Base-by-base conservation (phyloP, 2,329 filamentous ascomycete species). In the Thermomyces lanuginosus region DNA sequence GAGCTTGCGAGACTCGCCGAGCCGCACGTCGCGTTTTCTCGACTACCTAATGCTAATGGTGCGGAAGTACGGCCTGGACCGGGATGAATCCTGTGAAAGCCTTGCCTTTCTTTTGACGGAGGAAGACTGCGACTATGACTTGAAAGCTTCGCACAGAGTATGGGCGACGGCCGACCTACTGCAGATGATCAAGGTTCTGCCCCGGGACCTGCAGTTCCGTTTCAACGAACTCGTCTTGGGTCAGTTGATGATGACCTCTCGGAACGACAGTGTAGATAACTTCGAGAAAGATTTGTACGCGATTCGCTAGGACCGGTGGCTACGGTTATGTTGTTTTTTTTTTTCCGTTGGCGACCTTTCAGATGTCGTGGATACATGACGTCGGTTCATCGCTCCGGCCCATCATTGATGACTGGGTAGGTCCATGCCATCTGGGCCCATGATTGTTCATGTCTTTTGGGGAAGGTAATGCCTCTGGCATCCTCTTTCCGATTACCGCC, bases 221-320 rank as follows among this genome's bases (percentile, higher is more conserved):
- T 56, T 53, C 34, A 49, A 48, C 30, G 53, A 57, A 30, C 44
- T 51, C 26, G 30, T 56, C 6, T 42, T 56, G 33, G 46, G 43
- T 21, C 48, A 48, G 25, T 34, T 57, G 23, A 50, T 48, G 36
- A 34, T 55, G 12, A 40, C 34, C 2, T 24, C 35, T 5, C 48
- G 49, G 6, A 38, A 52, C 16, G 39, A 44, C 5, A 46, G 47
- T 5, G 37, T 53, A 19, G 42, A 44, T 17, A 33, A 31, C 3
- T 55, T 56, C 27, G 45, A 55, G 31, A 32, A 38, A 22, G 45
- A 50, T 13, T 29, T 55, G n/a, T 22, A 35, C n/a, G 25, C 20
- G 16, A 26, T 21, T n/a, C n/a, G n/a, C n/a, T n/a, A n/a, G n/a
- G n/a, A n/a, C n/a, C n/a, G n/a, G n/a, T n/a, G n/a, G n/a, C n/a